These are phyloP conservation scores for Aspergillus luchuensis DNA, from an alignment of 2,329 filamentous ascomycete species.

Conservation along the genomic window DNA sequence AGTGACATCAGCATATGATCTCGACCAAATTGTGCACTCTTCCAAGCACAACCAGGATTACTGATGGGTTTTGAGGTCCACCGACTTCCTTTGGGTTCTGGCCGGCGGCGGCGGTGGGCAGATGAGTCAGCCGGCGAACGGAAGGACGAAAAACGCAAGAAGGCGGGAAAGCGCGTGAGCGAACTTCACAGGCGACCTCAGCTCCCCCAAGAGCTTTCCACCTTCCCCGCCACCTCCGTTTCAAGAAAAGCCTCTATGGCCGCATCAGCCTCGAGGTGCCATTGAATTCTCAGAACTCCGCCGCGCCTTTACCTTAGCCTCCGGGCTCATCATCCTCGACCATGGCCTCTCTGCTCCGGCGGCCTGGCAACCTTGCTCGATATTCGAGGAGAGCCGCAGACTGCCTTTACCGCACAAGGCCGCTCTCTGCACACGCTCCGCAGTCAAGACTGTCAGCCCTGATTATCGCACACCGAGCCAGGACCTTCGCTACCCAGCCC, in stretches of 20 bases:
- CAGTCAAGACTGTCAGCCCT: constrained; percentile 43
- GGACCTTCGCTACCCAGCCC: constrained; percentile 49
- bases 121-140: constrained; percentile 39
- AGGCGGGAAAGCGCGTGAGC: constrained; percentile 21
- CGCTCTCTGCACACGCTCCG: constrained; percentile 43
- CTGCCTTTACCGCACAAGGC: constrained; percentile 53
- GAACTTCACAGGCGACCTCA: constrained; percentile 13
- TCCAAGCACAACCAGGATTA: neutral
- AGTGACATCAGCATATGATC: too few relatives aligned
- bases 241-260: constrained; percentile 30
- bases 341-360: constrained; percentile 69
- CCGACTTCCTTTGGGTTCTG: constrained; percentile 20
- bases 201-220: constrained; percentile 29
- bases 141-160: constrained; percentile 33
- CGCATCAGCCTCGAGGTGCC: constrained; percentile 24
- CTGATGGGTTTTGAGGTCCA: constrained; percentile 5
- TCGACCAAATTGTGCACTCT: too few relatives aligned
- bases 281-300: constrained; percentile 26
- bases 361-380: constrained; percentile 66
- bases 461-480: constrained; percentile 35
- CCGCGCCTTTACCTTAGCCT: constrained; percentile 22
- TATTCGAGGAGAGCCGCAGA: constrained; percentile 61
- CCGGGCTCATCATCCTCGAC: constrained; percentile 43
- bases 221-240: constrained; percentile 13
- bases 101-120: constrained; percentile 5